Percentiles rank a stretch among this genome's conserved stretches.
Conservation (phyloP, 805 yeast genomes). For the Hanseniaspora thailandica region DNA sequence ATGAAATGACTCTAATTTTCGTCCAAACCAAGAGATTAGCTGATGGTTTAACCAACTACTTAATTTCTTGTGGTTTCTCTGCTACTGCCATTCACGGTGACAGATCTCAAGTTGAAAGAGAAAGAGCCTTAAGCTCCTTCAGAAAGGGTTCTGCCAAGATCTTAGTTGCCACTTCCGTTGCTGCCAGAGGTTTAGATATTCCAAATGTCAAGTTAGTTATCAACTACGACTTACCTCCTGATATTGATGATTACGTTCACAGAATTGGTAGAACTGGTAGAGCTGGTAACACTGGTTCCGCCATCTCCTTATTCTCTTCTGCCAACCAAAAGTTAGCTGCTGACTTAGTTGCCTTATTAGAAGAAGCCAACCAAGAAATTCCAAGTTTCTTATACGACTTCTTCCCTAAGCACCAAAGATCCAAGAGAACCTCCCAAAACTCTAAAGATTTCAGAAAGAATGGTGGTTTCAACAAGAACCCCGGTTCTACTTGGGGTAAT, state of each 20-base stretch:
- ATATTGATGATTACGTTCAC: constrained; percentile 96
- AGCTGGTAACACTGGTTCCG: constrained; percentile 98
- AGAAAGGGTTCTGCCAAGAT: constrained; percentile 85
- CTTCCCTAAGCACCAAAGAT: constrained; percentile 63
- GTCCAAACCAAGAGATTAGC: constrained; percentile 99
- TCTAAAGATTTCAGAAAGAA: constrained; percentile 45
- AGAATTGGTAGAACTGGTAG: constrained; percentile 99
- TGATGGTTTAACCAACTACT: constrained; percentile 83
- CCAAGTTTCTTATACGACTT: constrained; percentile 77
- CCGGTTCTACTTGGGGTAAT: constrained; percentile 30
- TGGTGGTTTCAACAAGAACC: constrained; percentile 5
- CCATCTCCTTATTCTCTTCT: constrained; percentile 97
- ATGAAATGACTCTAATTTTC: constrained; percentile 67
- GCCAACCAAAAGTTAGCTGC: constrained; percentile 80
- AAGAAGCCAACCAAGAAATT: constrained; percentile 96
- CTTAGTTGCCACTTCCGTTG: constrained; percentile 98
- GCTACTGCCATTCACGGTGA: constrained; percentile 99
- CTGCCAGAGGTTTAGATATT: constrained; percentile 99
- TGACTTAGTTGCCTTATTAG: constrained; percentile 72
- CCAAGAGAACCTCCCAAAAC: constrained; percentile 40
- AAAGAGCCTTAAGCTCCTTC: constrained; percentile 89
- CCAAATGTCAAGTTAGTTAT: constrained; percentile 97
- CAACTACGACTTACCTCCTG: constrained; percentile 93
- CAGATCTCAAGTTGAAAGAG: constrained; percentile 96
- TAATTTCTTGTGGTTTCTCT: constrained; percentile 78